phyloP scores from a whole-genome alignment of 352 stramenopile species.

The Phytophthora tentaculata region DNA sequence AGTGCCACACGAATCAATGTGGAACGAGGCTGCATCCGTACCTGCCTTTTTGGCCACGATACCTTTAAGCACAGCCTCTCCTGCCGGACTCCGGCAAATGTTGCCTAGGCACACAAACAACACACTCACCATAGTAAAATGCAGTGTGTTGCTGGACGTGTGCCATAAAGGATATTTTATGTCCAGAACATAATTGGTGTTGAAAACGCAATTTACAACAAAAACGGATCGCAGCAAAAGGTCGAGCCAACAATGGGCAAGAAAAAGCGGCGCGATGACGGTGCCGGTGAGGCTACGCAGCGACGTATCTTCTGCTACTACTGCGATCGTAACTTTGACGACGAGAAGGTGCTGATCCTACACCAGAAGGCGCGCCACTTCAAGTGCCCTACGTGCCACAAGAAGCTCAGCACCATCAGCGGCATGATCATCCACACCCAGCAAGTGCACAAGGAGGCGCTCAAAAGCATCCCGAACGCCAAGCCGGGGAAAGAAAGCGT shows the following conservation, averaged over 20 bases:
- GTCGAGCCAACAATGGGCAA: constrained; percentile 65
- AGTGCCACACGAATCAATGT: constrained; percentile 88
- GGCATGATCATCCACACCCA: constrained; percentile 90
- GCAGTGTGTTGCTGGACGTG: constrained; percentile 31
- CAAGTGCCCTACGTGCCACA: constrained; percentile 91
- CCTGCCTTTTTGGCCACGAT: constrained; percentile 54
- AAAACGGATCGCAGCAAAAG: constrained; percentile 26
- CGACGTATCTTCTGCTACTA: constrained; percentile 93
- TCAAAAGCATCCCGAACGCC: constrained; percentile 84
- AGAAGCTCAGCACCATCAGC: constrained; percentile 91
- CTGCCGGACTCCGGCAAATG: constrained; percentile 87
- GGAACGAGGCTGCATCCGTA: constrained; percentile 41
- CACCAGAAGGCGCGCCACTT: constrained; percentile 94
- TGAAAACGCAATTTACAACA: background rate
- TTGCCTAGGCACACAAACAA: constrained; percentile 93
- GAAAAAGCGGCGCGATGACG: constrained; percentile 84
- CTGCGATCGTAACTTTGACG: constrained; percentile 92
- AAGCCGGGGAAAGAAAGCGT: constrained; percentile 83
- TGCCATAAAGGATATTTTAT: background rate
- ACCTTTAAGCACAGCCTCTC: constrained; percentile 86
- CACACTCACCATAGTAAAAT: constrained; percentile 63
- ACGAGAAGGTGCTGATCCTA: constrained; percentile 93
- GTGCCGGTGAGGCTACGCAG: constrained; percentile 36
- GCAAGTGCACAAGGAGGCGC: constrained; percentile 90
- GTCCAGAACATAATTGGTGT: background rate